Conservation (phyloP, 345 rosid species). For the Atalantia buxifolia region DNA sequence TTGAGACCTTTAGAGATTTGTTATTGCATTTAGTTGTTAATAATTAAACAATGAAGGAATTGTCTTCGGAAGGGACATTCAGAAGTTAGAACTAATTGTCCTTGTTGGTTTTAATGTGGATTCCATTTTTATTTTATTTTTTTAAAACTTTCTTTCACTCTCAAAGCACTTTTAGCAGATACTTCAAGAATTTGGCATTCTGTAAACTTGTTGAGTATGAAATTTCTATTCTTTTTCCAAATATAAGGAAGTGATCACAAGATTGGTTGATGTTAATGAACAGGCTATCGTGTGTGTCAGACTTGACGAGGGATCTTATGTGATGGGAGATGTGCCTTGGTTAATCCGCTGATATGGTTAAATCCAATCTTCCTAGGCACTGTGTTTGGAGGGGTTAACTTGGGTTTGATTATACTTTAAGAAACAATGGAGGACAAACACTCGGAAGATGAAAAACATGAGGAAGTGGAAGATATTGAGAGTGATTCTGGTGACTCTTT, state of each 20-base stretch:
- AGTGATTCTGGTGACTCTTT: constrained; percentile 55
- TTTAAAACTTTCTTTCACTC: not conserved
- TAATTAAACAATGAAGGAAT: not conserved
- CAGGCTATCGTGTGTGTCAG: not conserved
- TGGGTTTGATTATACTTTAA: constrained; percentile 3
- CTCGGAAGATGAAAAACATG: constrained; percentile 31
- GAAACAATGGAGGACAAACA: constrained; percentile 42
- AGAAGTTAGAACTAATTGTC: not conserved
- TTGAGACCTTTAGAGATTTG: not conserved
- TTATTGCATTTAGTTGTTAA: not conserved
- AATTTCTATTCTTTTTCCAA: not conserved
- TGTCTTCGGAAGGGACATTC: not conserved
- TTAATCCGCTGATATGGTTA: constrained; percentile 6
- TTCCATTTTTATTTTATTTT: not conserved
- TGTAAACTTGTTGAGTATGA: not conserved
- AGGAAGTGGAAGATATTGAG: constrained; percentile 40
- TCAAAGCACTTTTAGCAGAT: not conserved
- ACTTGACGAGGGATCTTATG: not conserved
- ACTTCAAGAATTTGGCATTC: not conserved
- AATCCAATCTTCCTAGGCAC: constrained; percentile 10
- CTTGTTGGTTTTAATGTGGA: not conserved
- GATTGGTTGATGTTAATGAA: not conserved
- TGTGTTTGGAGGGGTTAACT: constrained; percentile 6
- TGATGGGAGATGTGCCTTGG: constrained; percentile 5
- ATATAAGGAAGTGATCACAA: not conserved